These are phyloP conservation scores for Baudoinia panamericana DNA, from an alignment of 495 filamentous ascomycete species.

Conservation along the genomic window DNA sequence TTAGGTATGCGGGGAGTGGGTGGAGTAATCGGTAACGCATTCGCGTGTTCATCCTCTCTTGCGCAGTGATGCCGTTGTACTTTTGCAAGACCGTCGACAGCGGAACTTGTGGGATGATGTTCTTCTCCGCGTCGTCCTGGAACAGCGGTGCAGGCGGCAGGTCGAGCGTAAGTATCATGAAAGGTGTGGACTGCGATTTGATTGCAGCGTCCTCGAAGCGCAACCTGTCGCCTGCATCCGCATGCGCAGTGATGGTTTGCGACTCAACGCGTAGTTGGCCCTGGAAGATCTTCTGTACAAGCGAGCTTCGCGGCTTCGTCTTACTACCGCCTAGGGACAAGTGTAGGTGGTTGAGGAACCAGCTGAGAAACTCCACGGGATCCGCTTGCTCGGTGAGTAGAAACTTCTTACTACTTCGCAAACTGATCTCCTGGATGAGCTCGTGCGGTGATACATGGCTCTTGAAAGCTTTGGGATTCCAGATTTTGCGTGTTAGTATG, in stretches of 20 bases:
- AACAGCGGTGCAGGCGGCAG: conserved; percentile 91
- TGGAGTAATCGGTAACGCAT: conserved; percentile 83
- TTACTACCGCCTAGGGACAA: conserved; percentile 81
- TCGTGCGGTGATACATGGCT: conserved; percentile 96
- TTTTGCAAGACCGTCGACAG: conserved; percentile 81
- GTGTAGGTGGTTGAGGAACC: conserved; percentile 95
- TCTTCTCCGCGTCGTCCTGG: conserved; percentile 76
- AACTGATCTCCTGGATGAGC: conserved; percentile 83
- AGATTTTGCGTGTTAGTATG: conserved; percentile 89
- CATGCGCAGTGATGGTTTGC: conserved; percentile 85
- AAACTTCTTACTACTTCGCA: conserved; percentile 83
- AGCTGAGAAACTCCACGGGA: conserved; percentile 88
- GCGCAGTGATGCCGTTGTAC: conserved; percentile 79
- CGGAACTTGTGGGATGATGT: conserved; percentile 93
- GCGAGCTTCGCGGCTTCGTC: conserved; percentile 65
- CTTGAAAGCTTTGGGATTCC: conserved; percentile 96
- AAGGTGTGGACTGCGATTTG: conserved; percentile 59
- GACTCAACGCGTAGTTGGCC: conserved; percentile 83
- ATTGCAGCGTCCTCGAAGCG: conserved; percentile 90
- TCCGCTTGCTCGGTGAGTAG: conserved; percentile 85
- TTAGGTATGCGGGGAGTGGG: conserved; percentile 79
- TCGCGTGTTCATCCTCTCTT: conserved; percentile 75
- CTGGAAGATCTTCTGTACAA: conserved; percentile 86
- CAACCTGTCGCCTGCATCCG: conserved; percentile 73
- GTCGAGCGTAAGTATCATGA: conserved; percentile 84